Evolutionary conservation across 352 stramenopile genomes (phyloP).

Genomic region (Globisporangium paddicum): DNA sequence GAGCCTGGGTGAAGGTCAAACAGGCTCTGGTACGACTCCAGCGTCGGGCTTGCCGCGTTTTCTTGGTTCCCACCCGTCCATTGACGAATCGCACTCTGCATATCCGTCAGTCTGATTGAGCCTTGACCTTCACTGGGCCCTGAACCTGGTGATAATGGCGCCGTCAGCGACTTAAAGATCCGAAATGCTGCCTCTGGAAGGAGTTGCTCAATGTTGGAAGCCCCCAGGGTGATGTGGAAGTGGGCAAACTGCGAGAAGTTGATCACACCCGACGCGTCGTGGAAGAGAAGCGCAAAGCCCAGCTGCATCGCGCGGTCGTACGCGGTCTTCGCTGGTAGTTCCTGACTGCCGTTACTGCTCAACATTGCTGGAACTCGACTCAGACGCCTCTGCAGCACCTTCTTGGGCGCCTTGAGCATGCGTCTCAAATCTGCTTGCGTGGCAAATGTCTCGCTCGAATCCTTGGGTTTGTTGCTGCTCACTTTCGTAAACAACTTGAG

Average conservation of each 20-base stretch:
- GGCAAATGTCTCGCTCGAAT: constrained; percentile 48
- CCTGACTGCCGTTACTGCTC: background rate
- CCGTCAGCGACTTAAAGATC: constrained; percentile 46
- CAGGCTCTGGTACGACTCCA: constrained; percentile 25
- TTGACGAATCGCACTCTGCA: constrained; percentile 35
- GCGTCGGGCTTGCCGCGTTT: background rate
- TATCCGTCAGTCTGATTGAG: constrained; percentile 45
- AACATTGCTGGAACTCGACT: constrained; percentile 1
- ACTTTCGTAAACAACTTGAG: constrained; percentile 73
- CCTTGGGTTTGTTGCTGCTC: constrained; percentile 30
- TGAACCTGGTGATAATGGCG: constrained; percentile 3
- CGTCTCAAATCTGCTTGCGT: constrained; percentile 49
- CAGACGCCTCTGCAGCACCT: constrained; percentile 27
- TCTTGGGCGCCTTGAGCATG: constrained; percentile 45
- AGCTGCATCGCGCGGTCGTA: constrained; percentile 59
- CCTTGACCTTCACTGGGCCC: constrained; percentile 21
- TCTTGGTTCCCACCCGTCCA: constrained; percentile 20
- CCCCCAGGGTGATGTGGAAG: constrained; percentile 78
- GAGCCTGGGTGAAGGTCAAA: constrained; percentile 40
- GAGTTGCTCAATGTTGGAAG: constrained; percentile 66
- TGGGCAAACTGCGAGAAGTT: constrained; percentile 89
- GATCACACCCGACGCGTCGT: constrained; percentile 64
- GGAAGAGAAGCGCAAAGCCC: constrained; percentile 63
- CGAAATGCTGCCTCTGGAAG: constrained; percentile 75
- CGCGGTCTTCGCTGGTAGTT: constrained; percentile 19